Evolutionary conservation across 2,329 filamentous ascomycete genomes (phyloP).

Genomic region (Plectosphaerella sp.): DNA sequence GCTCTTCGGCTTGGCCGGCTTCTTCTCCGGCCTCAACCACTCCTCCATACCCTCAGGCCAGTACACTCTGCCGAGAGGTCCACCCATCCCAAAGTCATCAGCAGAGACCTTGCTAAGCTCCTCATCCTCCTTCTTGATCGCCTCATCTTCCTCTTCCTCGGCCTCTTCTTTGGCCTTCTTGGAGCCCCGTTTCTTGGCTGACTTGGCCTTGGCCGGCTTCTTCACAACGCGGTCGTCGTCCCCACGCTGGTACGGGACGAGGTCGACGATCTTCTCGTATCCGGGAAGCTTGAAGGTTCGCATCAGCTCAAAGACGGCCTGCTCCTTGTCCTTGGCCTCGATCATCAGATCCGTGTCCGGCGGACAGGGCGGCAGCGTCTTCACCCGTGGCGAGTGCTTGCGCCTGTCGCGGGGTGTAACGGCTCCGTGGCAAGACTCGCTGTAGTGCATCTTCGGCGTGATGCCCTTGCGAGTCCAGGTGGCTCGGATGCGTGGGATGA

Average conservation of each 20-base stretch:
- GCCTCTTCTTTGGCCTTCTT: conserved; percentile 28
- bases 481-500: conserved; percentile 73
- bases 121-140: conserved; percentile 23
- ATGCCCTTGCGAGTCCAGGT: conserved; percentile 85
- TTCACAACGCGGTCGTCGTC: conserved; percentile 65
- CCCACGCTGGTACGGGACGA: conserved; percentile 70
- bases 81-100: conserved; percentile 81
- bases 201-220: conserved; percentile 31
- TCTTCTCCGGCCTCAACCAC: conserved; percentile 80
- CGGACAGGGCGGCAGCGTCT: conserved; percentile 75
- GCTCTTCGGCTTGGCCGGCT: conserved; percentile 53
- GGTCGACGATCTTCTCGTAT: conserved; percentile 68
- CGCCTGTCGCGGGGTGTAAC: conserved; percentile 73
- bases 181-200: conserved; percentile 29
- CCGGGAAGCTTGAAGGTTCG: conserved; percentile 79
- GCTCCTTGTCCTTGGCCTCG: conserved; percentile 96
- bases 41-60: conserved; percentile 90
- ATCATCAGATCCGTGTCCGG: conserved; percentile 96
- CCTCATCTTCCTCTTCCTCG: conserved; percentile 31
- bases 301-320: conserved; percentile 94
- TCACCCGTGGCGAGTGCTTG: conserved; percentile 80
- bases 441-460: conserved; percentile 96
- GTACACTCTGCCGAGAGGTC: conserved; percentile 75
- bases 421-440: conserved; percentile 71
- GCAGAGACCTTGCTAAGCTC: conserved; percentile 47